A percentile compares a stretch with the other conserved stretches of the same genome.
Conservation (phyloP, 2,329 filamentous ascomycete species). For the Plenodomus tracheiphilus region DNA sequence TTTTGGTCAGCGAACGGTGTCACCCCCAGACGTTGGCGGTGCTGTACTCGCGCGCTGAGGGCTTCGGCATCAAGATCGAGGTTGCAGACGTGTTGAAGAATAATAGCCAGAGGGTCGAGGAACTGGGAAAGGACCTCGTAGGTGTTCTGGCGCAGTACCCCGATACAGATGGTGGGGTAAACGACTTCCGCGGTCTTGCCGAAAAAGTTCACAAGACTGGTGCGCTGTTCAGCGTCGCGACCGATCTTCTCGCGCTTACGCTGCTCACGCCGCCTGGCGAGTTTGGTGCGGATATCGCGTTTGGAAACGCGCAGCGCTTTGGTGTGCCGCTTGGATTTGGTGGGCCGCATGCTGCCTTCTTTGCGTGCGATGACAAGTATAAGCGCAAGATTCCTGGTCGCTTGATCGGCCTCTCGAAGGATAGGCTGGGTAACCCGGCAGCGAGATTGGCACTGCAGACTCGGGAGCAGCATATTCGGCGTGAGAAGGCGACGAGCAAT, state of each 20-base stretch:
- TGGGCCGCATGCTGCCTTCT: constrained; percentile 96
- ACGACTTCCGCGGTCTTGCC: constrained; percentile 73
- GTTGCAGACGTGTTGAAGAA: constrained; percentile 71
- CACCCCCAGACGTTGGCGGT: constrained; percentile 87
- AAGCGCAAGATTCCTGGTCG: constrained; percentile 94
- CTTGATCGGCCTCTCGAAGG: constrained; percentile 88
- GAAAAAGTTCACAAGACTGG: constrained; percentile 77
- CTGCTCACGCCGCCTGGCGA: constrained; percentile 87
- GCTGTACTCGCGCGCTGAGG: constrained; percentile 80
- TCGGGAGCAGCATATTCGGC: constrained; percentile 91
- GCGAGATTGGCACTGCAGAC: constrained; percentile 87
- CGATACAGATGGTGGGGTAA: constrained; percentile 80
- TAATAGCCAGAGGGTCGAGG: constrained; percentile 67
- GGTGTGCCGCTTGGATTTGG: constrained; percentile 91
- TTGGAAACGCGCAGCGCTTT: constrained; percentile 88
- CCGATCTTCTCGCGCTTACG: constrained; percentile 85
- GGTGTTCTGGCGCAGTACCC: constrained; percentile 96
- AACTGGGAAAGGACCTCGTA: constrained; percentile 77
- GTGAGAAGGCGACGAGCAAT: constrained; percentile 97
- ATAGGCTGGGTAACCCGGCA: constrained; percentile 79
- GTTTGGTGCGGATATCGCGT: constrained; percentile 93
- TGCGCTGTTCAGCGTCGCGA: constrained; percentile 82
- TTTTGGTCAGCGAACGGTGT: constrained; percentile 78
- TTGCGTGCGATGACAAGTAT: constrained; percentile 85
- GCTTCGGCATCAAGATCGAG: constrained; percentile 84